A percentile compares a stretch with the other conserved stretches of the same genome.
phyloP scores from a whole-genome alignment of 306 rosid species.

The Cicer chorassanicum region DNA sequence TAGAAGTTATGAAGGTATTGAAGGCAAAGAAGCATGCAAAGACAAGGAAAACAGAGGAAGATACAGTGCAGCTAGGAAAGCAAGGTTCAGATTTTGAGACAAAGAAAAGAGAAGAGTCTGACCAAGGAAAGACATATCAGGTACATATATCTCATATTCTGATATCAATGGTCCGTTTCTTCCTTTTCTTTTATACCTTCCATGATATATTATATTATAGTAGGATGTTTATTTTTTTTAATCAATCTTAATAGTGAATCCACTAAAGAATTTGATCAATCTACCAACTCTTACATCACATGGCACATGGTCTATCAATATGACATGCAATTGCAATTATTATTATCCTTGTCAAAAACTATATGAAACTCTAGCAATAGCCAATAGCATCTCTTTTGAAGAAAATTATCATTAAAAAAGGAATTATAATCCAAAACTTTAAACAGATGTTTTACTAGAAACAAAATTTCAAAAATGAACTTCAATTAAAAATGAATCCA shows the following conservation, averaged over 20 bases:
- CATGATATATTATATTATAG: constrained; percentile 24
- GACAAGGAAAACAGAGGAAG: constrained; percentile 64
- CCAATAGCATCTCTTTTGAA: not conserved
- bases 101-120: constrained; percentile 49
- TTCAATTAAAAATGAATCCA: too few relatives aligned
- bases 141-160: constrained; percentile 48
- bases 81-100: constrained; percentile 47
- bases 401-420: too few relatives aligned
- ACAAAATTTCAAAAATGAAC: not conserved
- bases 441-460: not conserved
- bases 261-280: constrained; percentile 36
- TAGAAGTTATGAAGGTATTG: constrained; percentile 91
- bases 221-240: not conserved
- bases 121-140: constrained; percentile 51
- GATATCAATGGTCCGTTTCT: constrained; percentile 31
- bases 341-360: constrained; percentile 4
- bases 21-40: constrained; percentile 84
- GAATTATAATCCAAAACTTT: not conserved
- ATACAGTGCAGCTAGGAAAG: constrained; percentile 38
- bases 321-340: constrained; percentile 20
- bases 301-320: constrained; percentile 32
- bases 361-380: not conserved
- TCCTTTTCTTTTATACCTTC: constrained; percentile 15
- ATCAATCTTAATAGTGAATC: constrained; percentile 32
- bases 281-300: constrained; percentile 30